Conservation (phyloP, 306 rosid species). For the Sophora flavescens region DNA sequence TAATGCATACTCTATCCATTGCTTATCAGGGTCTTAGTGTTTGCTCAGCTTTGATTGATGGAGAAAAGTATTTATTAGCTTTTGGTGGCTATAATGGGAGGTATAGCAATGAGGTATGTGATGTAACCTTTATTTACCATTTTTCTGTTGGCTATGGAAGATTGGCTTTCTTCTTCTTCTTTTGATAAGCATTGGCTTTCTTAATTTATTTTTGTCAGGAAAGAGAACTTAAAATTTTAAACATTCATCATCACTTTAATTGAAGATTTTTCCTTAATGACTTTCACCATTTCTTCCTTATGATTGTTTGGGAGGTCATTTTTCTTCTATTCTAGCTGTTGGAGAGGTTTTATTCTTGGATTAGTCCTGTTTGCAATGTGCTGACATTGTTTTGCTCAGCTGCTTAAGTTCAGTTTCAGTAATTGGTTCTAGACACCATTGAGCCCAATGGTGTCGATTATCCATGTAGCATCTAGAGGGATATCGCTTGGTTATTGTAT, state of each 20-base stretch:
- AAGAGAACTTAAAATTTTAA: constrained; percentile 1
- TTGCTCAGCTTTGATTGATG: constrained; percentile 73
- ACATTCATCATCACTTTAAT: not conserved
- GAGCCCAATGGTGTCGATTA: constrained; percentile 10
- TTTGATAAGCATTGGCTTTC: not conserved
- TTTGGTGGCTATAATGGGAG: constrained; percentile 98
- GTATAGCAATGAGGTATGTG: constrained; percentile 91
- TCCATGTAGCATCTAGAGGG: constrained; percentile 14
- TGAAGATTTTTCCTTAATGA: not conserved
- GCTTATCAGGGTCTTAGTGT: constrained; percentile 84
- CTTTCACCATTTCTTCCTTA: not conserved
- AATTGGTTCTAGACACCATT: not conserved
- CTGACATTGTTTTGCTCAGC: constrained; percentile 5
- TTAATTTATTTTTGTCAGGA: constrained; percentile 2
- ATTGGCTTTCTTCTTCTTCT: no score
- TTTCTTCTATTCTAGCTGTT: not conserved
- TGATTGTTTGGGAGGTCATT: constrained; percentile 6
- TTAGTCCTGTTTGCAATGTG: constrained; percentile 14
- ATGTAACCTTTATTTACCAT: not conserved
- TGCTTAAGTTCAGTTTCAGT: constrained; percentile 8
- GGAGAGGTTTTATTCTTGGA: constrained; percentile 11
- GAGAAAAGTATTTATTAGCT: constrained; percentile 80
- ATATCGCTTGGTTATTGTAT: constrained; percentile 17
- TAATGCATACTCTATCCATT: constrained; percentile 25
- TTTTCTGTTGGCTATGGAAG: constrained; percentile 23